These are phyloP conservation scores for Beta corolliflora DNA, from an alignment of 179 eudicot species.

Conservation along the genomic window DNA sequence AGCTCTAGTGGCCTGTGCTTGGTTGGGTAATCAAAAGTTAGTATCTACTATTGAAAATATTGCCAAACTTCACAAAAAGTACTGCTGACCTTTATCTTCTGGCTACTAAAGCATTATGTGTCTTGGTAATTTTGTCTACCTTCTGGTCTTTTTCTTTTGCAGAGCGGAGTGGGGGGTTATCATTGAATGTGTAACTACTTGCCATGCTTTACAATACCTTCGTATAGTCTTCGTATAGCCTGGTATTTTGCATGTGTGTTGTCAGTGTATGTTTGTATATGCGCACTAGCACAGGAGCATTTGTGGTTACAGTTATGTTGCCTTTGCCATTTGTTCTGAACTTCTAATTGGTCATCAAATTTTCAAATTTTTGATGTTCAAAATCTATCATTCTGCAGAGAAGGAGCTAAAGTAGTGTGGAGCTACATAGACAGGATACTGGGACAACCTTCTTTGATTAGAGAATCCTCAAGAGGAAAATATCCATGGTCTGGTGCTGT, in stretches of 20 bases:
- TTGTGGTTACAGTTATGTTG: background rate
- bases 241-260: background rate
- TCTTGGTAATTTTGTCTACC: background rate
- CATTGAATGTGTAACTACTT: background rate
- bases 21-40: background rate
- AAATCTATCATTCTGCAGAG: constrained; percentile 48
- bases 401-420: constrained; percentile 96
- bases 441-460: constrained; percentile 91
- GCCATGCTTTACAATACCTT: background rate
- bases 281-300: background rate
- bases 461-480: constrained; percentile 90
- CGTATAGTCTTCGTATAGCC: background rate
- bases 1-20: background rate
- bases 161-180: background rate
- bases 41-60: too few relatives aligned
- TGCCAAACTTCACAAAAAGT: too few relatives aligned
- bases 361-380: background rate
- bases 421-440: constrained; percentile 88
- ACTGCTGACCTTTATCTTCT: background rate
- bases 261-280: background rate
- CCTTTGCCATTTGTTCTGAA: background rate
- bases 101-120: background rate
- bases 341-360: background rate
- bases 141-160: background rate
- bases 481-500: constrained; percentile 87